A percentile compares a stretch with the other conserved stretches of the same genome.
These are phyloP conservation scores for Claviceps digitariae DNA, from an alignment of 2,329 filamentous ascomycete species.

Conservation along the genomic window DNA sequence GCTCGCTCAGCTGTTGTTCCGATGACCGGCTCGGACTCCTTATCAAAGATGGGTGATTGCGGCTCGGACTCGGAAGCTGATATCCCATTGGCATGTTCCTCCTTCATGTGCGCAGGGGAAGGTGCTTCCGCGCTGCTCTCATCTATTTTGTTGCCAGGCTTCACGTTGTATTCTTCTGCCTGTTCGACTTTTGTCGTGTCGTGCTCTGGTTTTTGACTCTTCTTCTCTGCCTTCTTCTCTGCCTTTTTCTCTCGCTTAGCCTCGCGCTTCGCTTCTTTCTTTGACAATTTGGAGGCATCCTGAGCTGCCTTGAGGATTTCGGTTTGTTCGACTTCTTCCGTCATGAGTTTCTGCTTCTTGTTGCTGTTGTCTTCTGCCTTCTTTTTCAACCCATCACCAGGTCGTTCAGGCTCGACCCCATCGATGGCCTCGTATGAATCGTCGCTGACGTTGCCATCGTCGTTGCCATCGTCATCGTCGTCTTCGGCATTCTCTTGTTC, in stretches of 20 bases:
- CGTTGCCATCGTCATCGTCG: conserved; percentile 25
- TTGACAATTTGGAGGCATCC: conserved; percentile 34
- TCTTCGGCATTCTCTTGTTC: conserved; percentile 29
- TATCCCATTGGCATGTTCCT: conserved; percentile 30
- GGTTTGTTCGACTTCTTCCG: conserved; percentile 14
- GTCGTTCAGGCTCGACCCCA: conserved; percentile 45
- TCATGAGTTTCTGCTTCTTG: conserved; percentile 38
- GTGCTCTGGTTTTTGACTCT: conserved; percentile 17
- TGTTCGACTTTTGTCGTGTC: conserved; percentile 8
- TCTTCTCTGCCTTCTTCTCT: conserved; percentile 18
- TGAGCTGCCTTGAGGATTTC: conserved; percentile 26
- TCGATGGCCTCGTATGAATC: conserved; percentile 31
- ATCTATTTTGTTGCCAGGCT: conserved; percentile 6
- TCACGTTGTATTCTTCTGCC: conserved; percentile 6
- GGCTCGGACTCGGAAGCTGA: conserved; percentile 39
- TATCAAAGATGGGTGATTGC: conserved; percentile 44
- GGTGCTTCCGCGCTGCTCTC: conserved; percentile 8
- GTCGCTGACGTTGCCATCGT: conserved; percentile 30
- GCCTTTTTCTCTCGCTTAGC: conserved; percentile 25
- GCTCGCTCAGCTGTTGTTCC: conserved; percentile 31
- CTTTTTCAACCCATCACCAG: conserved; percentile 49
- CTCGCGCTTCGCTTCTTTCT: conserved; percentile 38
- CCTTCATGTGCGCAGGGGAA: conserved; percentile 18
- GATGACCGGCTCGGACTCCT: conserved; percentile 24
- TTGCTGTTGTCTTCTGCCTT: conserved; percentile 32